These are phyloP conservation scores for Globisporangium recalcitrans DNA, from an alignment of 352 stramenopile genomes.

Conservation along the genomic window DNA sequence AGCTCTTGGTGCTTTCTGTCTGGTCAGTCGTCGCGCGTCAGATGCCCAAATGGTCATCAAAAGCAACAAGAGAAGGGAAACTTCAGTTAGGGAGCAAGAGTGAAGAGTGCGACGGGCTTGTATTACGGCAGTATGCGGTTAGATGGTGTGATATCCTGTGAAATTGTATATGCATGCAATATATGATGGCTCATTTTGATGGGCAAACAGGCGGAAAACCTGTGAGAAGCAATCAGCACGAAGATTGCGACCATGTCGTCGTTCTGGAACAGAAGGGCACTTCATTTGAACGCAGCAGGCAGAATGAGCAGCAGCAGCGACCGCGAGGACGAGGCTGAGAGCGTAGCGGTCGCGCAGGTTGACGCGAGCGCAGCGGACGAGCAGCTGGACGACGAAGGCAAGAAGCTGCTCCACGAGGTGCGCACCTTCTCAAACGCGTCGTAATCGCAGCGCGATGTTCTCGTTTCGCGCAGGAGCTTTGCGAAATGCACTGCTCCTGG, in stretches of 20 bases:
- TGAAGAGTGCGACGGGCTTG: neutral
- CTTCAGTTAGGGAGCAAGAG: conserved; percentile 4
- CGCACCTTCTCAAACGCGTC: neutral
- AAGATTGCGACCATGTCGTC: neutral
- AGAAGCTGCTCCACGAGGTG: conserved; percentile 17
- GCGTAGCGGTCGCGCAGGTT: neutral
- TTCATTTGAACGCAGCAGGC: neutral
- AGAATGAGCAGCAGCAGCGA: neutral
- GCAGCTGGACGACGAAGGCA: conserved; percentile 13
- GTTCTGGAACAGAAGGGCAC: neutral
- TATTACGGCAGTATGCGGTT: too few relatives aligned
- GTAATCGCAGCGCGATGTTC: neutral
- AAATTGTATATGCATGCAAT: neutral
- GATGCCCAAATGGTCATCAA: conserved; percentile 6
- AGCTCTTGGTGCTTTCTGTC: neutral
- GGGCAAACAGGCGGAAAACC: neutral
- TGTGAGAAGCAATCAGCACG: neutral
- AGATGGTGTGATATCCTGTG: neutral
- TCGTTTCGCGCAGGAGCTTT: neutral
- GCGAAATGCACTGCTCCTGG: neutral
- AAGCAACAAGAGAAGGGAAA: neutral
- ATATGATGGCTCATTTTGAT: neutral
- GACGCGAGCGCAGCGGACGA: neutral
- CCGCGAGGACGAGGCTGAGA: neutral
- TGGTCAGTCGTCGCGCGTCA: neutral